Percentiles rank a stretch among this genome's conserved stretches.
These are phyloP conservation scores for Paramecium octaurelia DNA, from an alignment of 73 alveolate species.

Conservation along the genomic window DNA sequence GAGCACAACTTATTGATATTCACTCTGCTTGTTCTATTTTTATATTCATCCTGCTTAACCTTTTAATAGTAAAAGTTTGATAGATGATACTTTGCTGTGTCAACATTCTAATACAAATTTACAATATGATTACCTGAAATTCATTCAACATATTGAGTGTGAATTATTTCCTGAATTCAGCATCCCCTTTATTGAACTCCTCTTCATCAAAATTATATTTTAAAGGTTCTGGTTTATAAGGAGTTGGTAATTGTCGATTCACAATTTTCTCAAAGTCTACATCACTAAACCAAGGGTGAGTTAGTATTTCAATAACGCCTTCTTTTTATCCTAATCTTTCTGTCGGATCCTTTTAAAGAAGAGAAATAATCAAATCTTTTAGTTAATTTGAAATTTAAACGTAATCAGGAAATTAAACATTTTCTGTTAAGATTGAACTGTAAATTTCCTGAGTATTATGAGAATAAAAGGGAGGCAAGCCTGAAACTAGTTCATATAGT, in stretches of 20 bases:
- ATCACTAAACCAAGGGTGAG: constrained; percentile 60
- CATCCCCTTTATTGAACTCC: constrained; percentile 56
- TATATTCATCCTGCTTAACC: neutral
- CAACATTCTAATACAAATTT: neutral
- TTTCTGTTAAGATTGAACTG: constrained; percentile 55
- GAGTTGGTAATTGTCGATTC: constrained; percentile 36
- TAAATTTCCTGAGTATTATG: constrained; percentile 58
- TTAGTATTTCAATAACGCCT: constrained; percentile 59
- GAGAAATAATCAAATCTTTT: constrained; percentile 69
- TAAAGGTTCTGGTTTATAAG: constrained; percentile 54
- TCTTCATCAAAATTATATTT: constrained; percentile 61
- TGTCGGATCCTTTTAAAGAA: constrained; percentile 82
- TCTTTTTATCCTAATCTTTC: constrained; percentile 80
- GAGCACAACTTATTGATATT: neutral
- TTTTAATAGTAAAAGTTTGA: neutral
- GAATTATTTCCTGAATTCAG: constrained; percentile 51
- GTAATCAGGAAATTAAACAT: constrained; percentile 48
- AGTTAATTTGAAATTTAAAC: constrained; percentile 61
- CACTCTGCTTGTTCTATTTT: neutral
- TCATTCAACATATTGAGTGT: neutral
- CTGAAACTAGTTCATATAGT: constrained; percentile 69
- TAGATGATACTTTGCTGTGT: neutral
- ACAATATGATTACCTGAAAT: neutral
- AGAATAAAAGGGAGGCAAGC: constrained; percentile 69
- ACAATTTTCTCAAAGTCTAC: constrained; percentile 50